These are phyloP conservation scores for Marchantia polymorpha DNA, from an alignment of 225 moss, liverwort and hornwort species.

Conservation along the genomic window DNA sequence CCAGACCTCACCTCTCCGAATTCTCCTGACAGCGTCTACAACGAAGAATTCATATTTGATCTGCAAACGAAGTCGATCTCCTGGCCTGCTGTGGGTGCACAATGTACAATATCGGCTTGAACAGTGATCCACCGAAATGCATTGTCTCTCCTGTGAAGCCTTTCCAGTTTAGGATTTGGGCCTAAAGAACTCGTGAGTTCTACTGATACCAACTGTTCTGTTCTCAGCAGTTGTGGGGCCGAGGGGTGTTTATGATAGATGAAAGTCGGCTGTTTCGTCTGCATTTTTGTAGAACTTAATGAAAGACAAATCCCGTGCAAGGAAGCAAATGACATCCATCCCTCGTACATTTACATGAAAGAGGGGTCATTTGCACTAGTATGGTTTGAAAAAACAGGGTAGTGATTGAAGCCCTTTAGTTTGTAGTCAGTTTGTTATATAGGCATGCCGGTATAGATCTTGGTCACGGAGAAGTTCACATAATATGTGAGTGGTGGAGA, in stretches of 20 bases:
- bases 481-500: no score
- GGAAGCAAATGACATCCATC: no score
- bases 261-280: background rate
- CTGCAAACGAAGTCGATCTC: conserved; percentile 22
- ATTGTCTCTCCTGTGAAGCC: background rate
- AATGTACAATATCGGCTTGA: conserved; percentile 19
- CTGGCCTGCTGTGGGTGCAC: conserved; percentile 44
- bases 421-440: background rate
- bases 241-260: background rate
- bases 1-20: conserved; percentile 36
- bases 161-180: background rate
- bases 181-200: background rate
- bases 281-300: background rate
- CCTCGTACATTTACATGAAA: no score
- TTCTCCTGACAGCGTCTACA: conserved; percentile 34
- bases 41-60: conserved; percentile 32
- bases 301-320: background rate
- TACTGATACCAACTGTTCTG: background rate
- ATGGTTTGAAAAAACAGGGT: background rate
- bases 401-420: background rate
- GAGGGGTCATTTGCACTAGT: no score
- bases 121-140: background rate
- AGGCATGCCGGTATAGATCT: no score
- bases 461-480: no score
- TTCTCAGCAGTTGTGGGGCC: background rate